These are phyloP conservation scores for Geotrichum bryndzae DNA, from an alignment of 1,139 yeast genomes.

Conservation along the genomic window DNA sequence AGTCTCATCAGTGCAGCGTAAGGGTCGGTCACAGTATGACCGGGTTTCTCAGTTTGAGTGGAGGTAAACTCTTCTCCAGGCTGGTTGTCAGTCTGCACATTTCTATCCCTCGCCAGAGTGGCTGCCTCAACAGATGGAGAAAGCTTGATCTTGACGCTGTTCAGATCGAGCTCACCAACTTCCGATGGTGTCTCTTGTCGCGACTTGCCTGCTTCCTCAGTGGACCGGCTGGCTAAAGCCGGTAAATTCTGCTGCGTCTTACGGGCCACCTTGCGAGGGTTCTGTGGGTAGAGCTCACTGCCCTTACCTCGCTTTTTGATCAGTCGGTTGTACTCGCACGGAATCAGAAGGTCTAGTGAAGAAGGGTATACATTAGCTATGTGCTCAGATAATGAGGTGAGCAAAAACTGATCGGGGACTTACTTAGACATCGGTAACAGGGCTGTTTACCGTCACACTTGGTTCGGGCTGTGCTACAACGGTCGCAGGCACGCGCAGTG, in stretches of 20 bases:
- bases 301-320: constrained; percentile 42
- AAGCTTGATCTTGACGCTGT: not conserved
- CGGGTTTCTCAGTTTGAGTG: not conserved
- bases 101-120: not conserved
- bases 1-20: constrained; percentile 14
- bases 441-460: constrained; percentile 40
- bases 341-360: constrained; percentile 24
- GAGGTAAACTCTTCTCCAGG: not conserved
- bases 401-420: constrained; percentile 6
- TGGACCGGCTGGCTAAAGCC: not conserved
- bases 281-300: constrained; percentile 26
- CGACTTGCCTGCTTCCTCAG: not conserved
- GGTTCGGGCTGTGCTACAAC: constrained; percentile 38
- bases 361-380: not conserved
- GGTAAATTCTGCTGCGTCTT: not conserved
- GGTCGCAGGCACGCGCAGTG: constrained; percentile 38
- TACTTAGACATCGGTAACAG: constrained; percentile 36
- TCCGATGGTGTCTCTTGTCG: not conserved
- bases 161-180: not conserved
- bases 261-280: constrained; percentile 11
- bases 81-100: not conserved
- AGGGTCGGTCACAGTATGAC: not conserved
- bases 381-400: not conserved
- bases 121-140: not conserved
- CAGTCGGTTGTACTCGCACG: constrained; percentile 36